Conservation (phyloP, 192 early-diverging fungal species). For the Dissophora ornata region DNA sequence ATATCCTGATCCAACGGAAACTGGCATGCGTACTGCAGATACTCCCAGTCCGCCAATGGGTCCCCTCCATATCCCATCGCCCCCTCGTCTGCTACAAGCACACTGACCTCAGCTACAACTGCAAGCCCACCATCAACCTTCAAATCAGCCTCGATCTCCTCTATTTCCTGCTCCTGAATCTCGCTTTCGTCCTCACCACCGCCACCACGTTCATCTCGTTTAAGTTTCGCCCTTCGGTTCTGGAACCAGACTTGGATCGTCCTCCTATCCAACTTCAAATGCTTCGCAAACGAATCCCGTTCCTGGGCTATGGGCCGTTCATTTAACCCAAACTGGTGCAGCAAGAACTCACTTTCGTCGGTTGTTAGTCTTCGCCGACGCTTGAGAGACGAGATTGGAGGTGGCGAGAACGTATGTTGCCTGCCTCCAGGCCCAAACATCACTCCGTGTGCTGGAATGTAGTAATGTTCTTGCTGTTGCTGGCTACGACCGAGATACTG, state of each 20-base stretch:
- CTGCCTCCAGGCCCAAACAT: too few species aligned
- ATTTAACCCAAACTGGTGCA: constrained; percentile 63
- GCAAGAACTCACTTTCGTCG: constrained; percentile 69
- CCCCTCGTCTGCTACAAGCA: too few species aligned
- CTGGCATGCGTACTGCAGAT: not conserved
- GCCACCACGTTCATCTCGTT: constrained; percentile 61
- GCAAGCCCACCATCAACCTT: not conserved
- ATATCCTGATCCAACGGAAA: too few species aligned
- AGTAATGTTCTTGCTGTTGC: too few species aligned
- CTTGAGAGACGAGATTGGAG: constrained; percentile 52
- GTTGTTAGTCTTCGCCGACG: constrained; percentile 73
- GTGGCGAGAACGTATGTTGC: not conserved
- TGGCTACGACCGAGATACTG: too few species aligned
- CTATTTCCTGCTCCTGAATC: not conserved
- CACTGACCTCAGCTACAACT: too few species aligned
- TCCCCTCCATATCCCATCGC: too few species aligned
- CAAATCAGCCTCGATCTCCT: not conserved
- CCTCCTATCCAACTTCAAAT: constrained; percentile 69
- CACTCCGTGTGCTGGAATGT: too few species aligned
- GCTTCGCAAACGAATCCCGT: constrained; percentile 66
- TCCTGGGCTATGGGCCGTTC: constrained; percentile 70
- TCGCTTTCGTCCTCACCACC: not conserved
- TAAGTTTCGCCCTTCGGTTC: constrained; percentile 82
- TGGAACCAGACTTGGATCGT: constrained; percentile 83
- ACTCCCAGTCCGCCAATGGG: too few species aligned